Evolutionary conservation across 1,139 yeast species (phyloP), one percentile per base, ranked within the genome.

Genomic region (Saccharomyces hybrid): DNA sequence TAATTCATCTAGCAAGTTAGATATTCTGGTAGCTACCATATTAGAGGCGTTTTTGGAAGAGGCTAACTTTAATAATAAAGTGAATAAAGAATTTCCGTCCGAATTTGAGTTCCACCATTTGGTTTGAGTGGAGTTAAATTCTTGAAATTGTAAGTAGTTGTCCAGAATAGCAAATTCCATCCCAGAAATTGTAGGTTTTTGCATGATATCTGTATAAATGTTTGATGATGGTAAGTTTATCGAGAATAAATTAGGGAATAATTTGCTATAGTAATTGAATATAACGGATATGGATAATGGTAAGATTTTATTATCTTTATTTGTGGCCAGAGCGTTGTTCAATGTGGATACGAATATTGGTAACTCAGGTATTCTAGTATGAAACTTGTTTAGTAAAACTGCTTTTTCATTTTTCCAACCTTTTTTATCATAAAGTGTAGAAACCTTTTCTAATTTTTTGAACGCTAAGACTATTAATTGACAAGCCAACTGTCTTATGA

Each of bases 21-120:
- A 60, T 6, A 80, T 71, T 59, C 77, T 78, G 2, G 58, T 47
- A 7, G 70, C 56, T 9, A 68, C 59, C 6, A 69, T 50, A n/a
- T 62, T 59, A 2, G 74, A 70, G 8, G 72, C 59, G 1, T 70
- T 66, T 47, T 68, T 69, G 16, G 68, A 63, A 0, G 76, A 69
- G 0, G 79, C 75, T 44, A 86, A 71, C 59, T 79, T 78, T 48
- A 86, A 62, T 55, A 88, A 71, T 12, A 80, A 78, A 0, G 88
- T 79, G 64, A 86, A 86, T 54, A 85, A 73, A 0, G 89, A 81
- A 56, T 75, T 73, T 2, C 70, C 69, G 1, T 67, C 64, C 2
- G 71, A 72, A 3, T 76, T 70, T 27, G 76, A 69, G 58, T 78
- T 82, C 79, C 87, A 84, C 91, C 93, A 87, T 77, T 86, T 85